A percentile compares a stretch with the other conserved stretches of the same genome.
These are phyloP conservation scores for Epichloe glyceriae DNA, from an alignment of 2,329 filamentous ascomycete species.

Conservation along the genomic window DNA sequence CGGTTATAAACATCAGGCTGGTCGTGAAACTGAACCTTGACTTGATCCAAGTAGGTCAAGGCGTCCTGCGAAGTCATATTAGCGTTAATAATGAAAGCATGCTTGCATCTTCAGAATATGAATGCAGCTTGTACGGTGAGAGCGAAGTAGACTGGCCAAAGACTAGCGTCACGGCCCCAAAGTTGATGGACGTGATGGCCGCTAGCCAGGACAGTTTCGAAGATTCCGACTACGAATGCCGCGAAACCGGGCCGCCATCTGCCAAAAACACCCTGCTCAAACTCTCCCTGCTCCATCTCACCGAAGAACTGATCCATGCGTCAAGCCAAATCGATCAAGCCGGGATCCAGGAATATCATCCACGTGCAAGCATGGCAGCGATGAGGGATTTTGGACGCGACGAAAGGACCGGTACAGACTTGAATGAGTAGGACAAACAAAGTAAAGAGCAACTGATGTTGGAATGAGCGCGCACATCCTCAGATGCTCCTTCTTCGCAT, in stretches of 20 bases:
- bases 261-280: too few species aligned
- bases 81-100: neutral
- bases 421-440: neutral
- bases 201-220: too few species aligned
- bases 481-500: neutral
- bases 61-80: constrained; percentile 40
- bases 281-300: neutral
- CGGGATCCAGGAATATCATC: neutral
- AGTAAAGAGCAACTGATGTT: neutral
- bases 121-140: too few species aligned
- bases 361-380: neutral
- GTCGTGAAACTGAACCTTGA: constrained; percentile 95
- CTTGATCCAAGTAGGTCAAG: constrained; percentile 91
- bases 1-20: constrained; percentile 95
- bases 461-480: neutral
- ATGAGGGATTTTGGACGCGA: neutral
- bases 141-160: too few species aligned
- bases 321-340: neutral
- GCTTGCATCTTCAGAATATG: too few species aligned
- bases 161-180: too few species aligned
- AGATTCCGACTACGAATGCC: too few species aligned
- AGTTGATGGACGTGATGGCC: too few species aligned
- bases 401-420: neutral
- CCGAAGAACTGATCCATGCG: neutral
- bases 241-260: too few species aligned